Conservation (phyloP, 2,329 filamentous ascomycete species). For the Myriosclerotinia duriaeana region DNA sequence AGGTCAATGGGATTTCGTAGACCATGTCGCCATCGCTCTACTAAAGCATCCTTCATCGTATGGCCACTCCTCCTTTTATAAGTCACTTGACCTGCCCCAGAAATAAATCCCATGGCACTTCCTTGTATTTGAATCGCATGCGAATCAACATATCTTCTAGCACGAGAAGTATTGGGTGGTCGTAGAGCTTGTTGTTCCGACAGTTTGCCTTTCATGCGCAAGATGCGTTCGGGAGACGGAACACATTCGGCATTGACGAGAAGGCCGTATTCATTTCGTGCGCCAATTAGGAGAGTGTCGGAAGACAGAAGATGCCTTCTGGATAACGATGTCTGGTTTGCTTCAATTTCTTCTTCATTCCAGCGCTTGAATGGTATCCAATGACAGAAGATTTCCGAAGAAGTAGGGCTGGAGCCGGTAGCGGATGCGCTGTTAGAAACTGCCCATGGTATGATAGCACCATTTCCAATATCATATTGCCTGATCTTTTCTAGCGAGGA, state of each 20-base stretch:
- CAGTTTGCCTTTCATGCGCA: conserved; percentile 21
- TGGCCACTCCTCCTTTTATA: conserved; percentile 27
- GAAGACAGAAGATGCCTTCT: not conserved
- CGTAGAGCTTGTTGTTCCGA: conserved; percentile 25
- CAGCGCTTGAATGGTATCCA: conserved; percentile 10
- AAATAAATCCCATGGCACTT: conserved; percentile 24
- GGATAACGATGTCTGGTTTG: not conserved
- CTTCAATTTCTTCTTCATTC: conserved; percentile 2
- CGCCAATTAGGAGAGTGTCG: conserved; percentile 14
- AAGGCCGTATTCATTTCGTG: not conserved
- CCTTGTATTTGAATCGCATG: conserved; percentile 26
- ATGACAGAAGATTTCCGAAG: conserved; percentile 3
- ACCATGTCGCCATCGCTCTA: conserved; percentile 26
- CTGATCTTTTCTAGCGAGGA: conserved; percentile 14
- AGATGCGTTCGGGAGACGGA: conserved; percentile 5
- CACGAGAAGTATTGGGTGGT: conserved; percentile 21
- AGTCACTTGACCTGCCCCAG: conserved; percentile 20
- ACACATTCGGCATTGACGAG: conserved; percentile 9
- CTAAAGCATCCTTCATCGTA: conserved; percentile 28
- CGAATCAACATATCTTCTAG: conserved; percentile 25
- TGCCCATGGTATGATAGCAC: conserved; percentile 27
- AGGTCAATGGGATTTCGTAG: conserved; percentile 25
- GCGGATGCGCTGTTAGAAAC: too few species aligned
- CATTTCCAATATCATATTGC: conserved; percentile 29
- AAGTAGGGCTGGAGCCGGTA: too few species aligned